Evolutionary conservation across 768 basidiomycete species (phyloP).

Genomic region (Boletus pseudo-olivaceus): DNA sequence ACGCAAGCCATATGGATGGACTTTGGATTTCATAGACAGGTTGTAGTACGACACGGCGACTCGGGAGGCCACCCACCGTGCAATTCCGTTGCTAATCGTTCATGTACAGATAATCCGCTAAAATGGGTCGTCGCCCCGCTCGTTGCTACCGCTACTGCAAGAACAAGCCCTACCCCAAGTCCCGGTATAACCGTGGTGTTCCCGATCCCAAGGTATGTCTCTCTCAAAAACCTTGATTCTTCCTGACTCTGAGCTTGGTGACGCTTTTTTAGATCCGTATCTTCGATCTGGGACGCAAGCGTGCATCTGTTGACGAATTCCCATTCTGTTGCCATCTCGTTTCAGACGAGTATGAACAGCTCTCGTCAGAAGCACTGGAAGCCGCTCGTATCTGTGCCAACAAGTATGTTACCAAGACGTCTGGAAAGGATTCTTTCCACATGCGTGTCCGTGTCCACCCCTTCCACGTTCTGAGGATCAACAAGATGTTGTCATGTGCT

Average conservation of each 20-base stretch:
- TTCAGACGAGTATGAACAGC: constrained; percentile 97
- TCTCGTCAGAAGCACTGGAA: constrained; percentile 93
- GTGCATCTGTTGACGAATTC: constrained; percentile 96
- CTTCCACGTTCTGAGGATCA: constrained; percentile 98
- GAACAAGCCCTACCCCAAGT: constrained; percentile 98
- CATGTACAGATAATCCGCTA: constrained; percentile 11
- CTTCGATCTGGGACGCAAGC: constrained; percentile 94
- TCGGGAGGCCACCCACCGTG: not conserved
- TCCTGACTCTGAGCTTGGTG: not conserved
- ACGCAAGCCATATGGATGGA: constrained; percentile 8
- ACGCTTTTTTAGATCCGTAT: constrained; percentile 75
- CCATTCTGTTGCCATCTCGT: constrained; percentile 96
- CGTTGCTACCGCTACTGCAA: constrained; percentile 99
- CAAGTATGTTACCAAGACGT: constrained; percentile 98
- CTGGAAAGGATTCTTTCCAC: constrained; percentile 99
- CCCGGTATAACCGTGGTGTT: constrained; percentile 96
- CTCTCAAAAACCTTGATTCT: not conserved
- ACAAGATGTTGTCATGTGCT: constrained; percentile 99
- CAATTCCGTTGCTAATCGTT: constrained; percentile 4
- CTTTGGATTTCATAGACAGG: not conserved
- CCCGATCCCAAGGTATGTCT: constrained; percentile 82
- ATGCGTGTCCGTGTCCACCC: constrained; percentile 95
- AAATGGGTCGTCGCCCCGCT: constrained; percentile 96
- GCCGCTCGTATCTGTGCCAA: constrained; percentile 99
- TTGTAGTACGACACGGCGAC: not conserved